These are phyloP conservation scores for Nematocida minor DNA, from an alignment of 371 early-diverging fungal genomes.

Conservation along the genomic window DNA sequence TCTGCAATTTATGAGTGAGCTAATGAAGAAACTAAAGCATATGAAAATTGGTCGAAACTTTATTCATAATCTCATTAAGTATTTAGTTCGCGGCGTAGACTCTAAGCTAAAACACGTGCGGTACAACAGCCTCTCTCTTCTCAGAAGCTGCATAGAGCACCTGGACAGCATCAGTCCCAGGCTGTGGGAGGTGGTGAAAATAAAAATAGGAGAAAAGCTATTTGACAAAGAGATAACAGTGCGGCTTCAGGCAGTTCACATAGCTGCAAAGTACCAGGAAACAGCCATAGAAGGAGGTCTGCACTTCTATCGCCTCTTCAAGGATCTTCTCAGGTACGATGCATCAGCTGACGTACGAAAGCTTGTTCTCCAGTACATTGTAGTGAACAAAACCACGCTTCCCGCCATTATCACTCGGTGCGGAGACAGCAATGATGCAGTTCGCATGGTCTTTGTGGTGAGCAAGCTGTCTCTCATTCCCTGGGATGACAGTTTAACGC, in stretches of 20 bases:
- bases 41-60: constrained; percentile 32
- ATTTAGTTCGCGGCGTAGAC: constrained; percentile 37
- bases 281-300: constrained; percentile 1
- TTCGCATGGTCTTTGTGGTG: constrained; percentile 33
- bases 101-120: constrained; percentile 43
- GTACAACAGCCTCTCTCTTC: constrained; percentile 20
- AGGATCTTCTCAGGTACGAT: constrained; percentile 46
- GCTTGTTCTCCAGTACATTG: constrained; percentile 13
- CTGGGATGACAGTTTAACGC: constrained; percentile 12
- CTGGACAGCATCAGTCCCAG: constrained; percentile 30
- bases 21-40: constrained; percentile 44
- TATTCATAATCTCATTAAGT: constrained; percentile 47
- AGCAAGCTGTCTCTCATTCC: constrained; percentile 2
- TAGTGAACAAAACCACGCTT: constrained; percentile 20
- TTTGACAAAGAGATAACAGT: constrained; percentile 48
- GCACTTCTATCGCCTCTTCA: constrained; percentile 41
- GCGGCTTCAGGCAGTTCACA: constrained; percentile 14
- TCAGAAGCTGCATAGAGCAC: constrained; percentile 43
- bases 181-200: constrained; percentile 45
- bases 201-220: constrained; percentile 52
- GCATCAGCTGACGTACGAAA: constrained; percentile 47
- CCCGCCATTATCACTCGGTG: constrained; percentile 14
- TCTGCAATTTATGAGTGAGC: constrained; percentile 30
- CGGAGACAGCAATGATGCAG: constrained; percentile 21
- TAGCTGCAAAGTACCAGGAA: constrained; percentile 40